Evolutionary conservation across 2,329 filamentous ascomycete species (phyloP), one percentile per base, ranked within the genome.

Genomic region (Botrytis elliptica): DNA sequence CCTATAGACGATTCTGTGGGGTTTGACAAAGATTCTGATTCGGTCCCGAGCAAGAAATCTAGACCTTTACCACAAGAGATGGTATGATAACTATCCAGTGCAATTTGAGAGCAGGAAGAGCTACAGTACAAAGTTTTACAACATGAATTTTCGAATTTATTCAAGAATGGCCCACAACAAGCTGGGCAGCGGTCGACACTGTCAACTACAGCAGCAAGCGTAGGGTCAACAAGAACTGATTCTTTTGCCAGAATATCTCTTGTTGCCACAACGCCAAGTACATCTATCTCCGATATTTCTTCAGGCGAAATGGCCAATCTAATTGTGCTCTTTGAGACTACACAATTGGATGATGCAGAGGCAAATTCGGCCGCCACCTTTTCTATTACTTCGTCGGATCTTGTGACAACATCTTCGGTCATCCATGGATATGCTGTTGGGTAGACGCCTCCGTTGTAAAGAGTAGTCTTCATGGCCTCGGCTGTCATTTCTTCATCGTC

Each of bases 41-140:
- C 76, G 36, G 74, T 62, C 10, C 75, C 73, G 7, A 78, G 75
- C 14, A 82, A 77, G 74, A 78, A 81, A 6, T 68, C 63, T 71
- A 82, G 78, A 73, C 81, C 77, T 73, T 78, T 80, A 4, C 78
- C 77, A 68, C 81, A 82, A 6, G 80, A 59, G 20, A 77, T 72
- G 33, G 66, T 66, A 63, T 82, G 80, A 70, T 79, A 81, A 12
- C 76, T 79, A 5, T 72, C 46, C 38, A 78, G 57, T 4, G 80
- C 81, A 18, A 76, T 69, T 25, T 76, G 69, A 25, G 77, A 77
- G 73, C 80, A 82, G 14, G 25, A 64, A 29, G 74, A 46, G n/a
- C 77, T 78, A 73, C 81, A 82, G 72, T 79, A 81, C 10, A 73
- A 55, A 55, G 75, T 74, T 33, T 70, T 75, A 67, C 80, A 82